These are phyloP conservation scores for Cinnamomum micranthum DNA, from an alignment of 164 flowering plant species.

Conservation along the genomic window DNA sequence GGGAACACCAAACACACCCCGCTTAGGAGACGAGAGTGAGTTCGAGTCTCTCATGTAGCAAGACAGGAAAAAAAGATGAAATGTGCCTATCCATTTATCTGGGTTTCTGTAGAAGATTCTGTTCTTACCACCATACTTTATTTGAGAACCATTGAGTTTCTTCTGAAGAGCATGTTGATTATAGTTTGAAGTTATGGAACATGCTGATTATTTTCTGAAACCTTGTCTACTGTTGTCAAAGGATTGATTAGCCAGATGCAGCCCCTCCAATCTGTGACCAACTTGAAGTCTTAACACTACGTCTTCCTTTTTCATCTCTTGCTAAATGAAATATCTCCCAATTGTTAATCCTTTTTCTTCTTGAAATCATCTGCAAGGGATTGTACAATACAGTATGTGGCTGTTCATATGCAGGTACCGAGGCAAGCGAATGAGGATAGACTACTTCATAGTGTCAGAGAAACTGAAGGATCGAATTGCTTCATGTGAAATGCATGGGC, in stretches of 20 bases:
- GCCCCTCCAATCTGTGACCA: too few species aligned
- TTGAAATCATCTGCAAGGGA: background rate
- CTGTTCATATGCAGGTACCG: slow-evolving; percentile 55
- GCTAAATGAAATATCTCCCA: background rate
- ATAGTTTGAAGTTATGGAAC: background rate
- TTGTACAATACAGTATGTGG: background rate
- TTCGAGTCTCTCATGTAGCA: too few species aligned
- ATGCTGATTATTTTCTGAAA: background rate
- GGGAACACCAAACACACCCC: too few species aligned
- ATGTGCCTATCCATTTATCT: background rate
- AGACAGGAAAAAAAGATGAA: too few species aligned
- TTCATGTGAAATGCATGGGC: slow-evolving; percentile 84
- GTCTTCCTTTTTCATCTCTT: too few species aligned
- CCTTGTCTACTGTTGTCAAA: too few species aligned
- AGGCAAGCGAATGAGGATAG: slow-evolving; percentile 97
- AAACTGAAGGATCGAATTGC: slow-evolving; percentile 63
- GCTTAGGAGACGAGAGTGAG: too few species aligned
- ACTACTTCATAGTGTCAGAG: slow-evolving; percentile 78
- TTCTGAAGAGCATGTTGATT: background rate
- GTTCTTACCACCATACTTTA: background rate
- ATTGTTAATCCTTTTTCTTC: background rate
- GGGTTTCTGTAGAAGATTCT: background rate
- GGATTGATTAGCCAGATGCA: too few species aligned
- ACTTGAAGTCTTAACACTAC: too few species aligned
- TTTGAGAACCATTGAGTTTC: background rate